Evolutionary conservation across 768 basidiomycete species (phyloP).

Genomic region (Leccinum boreale): DNA sequence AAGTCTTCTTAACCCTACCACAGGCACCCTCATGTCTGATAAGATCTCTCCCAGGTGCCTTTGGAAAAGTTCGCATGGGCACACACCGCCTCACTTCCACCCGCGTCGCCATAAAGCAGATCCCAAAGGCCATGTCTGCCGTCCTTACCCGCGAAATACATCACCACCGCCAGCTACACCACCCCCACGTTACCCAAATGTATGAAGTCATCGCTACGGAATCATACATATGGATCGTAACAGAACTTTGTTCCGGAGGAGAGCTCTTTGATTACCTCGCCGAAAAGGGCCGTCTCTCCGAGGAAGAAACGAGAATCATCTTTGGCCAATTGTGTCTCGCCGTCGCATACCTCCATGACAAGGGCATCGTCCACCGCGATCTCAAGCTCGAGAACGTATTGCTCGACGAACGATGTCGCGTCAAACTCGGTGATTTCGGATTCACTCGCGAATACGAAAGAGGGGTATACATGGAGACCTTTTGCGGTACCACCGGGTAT

Average conservation of each 20-base stretch:
- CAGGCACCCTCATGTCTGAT: conserved; percentile 18
- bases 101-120: conserved; percentile 96
- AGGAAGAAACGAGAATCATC: conserved; percentile 80
- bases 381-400: conserved; percentile 95
- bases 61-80: conserved; percentile 93
- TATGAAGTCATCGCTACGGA: conserved; percentile 99
- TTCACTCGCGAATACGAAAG: conserved; percentile 91
- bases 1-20: conserved; percentile 23
- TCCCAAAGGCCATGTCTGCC: conserved; percentile 90
- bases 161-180: conserved; percentile 95
- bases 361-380: conserved; percentile 94
- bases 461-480: conserved; percentile 81
- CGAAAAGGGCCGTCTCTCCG: conserved; percentile 85
- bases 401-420: conserved; percentile 83
- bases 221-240: conserved; percentile 92
- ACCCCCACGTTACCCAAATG: conserved; percentile 92
- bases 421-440: conserved; percentile 94
- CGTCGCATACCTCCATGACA: conserved; percentile 87
- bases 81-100: conserved; percentile 90
- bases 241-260: conserved; percentile 94
- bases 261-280: conserved; percentile 98
- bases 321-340: conserved; percentile 97
- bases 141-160: conserved; percentile 96
- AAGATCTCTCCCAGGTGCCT: conserved; percentile 62
- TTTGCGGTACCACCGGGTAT: conserved; percentile 93